These are phyloP conservation scores for Cicer bijugum DNA, from an alignment of 306 rosid genomes.

Conservation along the genomic window DNA sequence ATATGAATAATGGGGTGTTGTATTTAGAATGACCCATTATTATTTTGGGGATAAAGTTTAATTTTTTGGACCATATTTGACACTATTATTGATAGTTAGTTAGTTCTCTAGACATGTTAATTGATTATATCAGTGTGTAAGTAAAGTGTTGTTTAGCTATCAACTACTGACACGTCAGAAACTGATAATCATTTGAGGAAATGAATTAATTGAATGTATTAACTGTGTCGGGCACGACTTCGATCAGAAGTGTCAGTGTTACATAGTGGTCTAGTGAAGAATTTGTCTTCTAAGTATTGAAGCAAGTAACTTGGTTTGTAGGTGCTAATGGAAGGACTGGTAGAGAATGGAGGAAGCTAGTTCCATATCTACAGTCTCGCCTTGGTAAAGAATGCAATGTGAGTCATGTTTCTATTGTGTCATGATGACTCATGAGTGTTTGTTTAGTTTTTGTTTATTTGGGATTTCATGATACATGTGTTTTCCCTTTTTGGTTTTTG, in stretches of 20 bases:
- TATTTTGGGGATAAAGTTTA: conserved; percentile 15
- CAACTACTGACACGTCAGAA: no score
- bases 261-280: background rate
- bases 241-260: no score
- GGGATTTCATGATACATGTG: conserved; percentile 11
- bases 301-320: conserved; percentile 47
- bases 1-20: conserved; percentile 35
- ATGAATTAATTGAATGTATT: no score
- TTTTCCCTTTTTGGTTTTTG: conserved; percentile 22
- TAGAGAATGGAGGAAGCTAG: conserved; percentile 87
- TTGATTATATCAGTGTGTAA: conserved; percentile 7
- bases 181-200: no score
- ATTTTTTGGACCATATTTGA: conserved; percentile 1
- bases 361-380: conserved; percentile 84
- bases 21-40: conserved; percentile 16
- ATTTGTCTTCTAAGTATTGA: conserved; percentile 28
- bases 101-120: background rate
- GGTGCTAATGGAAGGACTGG: conserved; percentile 93
- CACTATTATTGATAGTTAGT: background rate
- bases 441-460: conserved; percentile 19
- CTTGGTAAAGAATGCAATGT: conserved; percentile 78
- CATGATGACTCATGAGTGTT: conserved; percentile 23
- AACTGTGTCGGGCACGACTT: no score
- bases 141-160: background rate
- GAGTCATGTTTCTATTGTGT: conserved; percentile 33